A percentile compares a stretch with the other conserved stretches of the same genome.
phyloP scores from a whole-genome alignment of 371 early-diverging fungal genomes.

The Rhizomucor pusillus region DNA sequence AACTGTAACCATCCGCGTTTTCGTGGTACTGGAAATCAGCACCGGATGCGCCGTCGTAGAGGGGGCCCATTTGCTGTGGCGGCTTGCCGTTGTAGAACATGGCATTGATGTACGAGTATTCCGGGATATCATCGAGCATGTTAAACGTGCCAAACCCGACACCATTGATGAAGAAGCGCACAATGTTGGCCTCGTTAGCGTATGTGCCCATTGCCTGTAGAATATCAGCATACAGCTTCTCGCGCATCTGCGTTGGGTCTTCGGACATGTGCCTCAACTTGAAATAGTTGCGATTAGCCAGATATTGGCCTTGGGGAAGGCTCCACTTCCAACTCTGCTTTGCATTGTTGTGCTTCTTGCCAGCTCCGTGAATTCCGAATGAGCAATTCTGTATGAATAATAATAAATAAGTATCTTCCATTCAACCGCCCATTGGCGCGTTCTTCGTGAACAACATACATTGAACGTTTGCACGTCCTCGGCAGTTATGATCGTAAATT shows the following conservation, averaged over 20 bases:
- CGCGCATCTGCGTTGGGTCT: slow-evolving; percentile 62
- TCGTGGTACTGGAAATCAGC: slow-evolving; percentile 36
- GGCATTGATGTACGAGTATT: slow-evolving; percentile 50
- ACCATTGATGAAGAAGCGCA: slow-evolving; percentile 54
- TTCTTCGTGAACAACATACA: slow-evolving; percentile 16
- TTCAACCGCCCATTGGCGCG: too few relatives aligned
- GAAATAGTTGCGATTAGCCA: slow-evolving; percentile 47
- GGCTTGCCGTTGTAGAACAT: slow-evolving; percentile 47
- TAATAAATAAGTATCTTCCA: not conserved
- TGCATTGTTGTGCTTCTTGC: slow-evolving; percentile 52
- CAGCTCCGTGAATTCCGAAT: slow-evolving; percentile 55
- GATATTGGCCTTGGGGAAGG: slow-evolving; percentile 26
- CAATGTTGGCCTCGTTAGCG: slow-evolving; percentile 51
- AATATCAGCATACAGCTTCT: slow-evolving; percentile 56
- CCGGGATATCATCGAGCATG: slow-evolving; percentile 46
- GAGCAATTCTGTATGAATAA: slow-evolving; percentile 20
- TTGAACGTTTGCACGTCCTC: slow-evolving; percentile 46
- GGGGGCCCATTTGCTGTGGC: slow-evolving; percentile 44
- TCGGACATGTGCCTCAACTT: slow-evolving; percentile 59
- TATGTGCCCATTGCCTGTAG: slow-evolving; percentile 52
- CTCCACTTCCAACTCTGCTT: slow-evolving; percentile 56
- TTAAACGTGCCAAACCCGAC: slow-evolving; percentile 54
- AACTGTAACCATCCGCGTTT: slow-evolving; percentile 21
- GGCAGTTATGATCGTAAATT: slow-evolving; percentile 43
- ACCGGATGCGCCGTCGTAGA: slow-evolving; percentile 55